Conservation (phyloP, 148 eudicot species). For the Amaranthus cruentus region DNA sequence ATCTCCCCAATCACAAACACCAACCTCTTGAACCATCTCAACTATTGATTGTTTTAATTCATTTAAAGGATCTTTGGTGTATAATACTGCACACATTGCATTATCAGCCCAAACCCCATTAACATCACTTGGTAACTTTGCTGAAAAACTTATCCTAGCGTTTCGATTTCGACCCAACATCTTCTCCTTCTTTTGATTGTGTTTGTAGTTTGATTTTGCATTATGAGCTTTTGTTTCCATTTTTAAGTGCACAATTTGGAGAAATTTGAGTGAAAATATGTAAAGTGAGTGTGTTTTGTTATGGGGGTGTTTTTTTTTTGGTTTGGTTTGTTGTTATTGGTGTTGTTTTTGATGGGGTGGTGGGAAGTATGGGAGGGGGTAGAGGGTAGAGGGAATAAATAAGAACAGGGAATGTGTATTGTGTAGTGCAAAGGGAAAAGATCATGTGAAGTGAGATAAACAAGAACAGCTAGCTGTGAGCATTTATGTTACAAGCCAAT, state of each 20-base stretch:
- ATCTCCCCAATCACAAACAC: conserved; percentile 49
- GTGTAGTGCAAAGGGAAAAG: conserved; percentile 14
- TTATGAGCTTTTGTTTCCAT: not conserved
- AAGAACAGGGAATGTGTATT: conserved; percentile 10
- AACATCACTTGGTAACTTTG: conserved; percentile 51
- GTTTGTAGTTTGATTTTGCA: not conserved
- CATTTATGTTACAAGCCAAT: conserved; percentile 21
- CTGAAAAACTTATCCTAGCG: conserved; percentile 52
- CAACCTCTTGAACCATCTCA: conserved; percentile 44
- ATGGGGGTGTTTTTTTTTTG: not conserved
- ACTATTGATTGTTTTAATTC: conserved; percentile 53
- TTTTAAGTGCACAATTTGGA: not conserved
- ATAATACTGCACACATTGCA: conserved; percentile 50
- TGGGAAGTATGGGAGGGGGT: conserved; percentile 5
- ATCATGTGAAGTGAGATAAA: conserved; percentile 25
- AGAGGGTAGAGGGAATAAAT: not conserved
- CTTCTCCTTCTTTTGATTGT: conserved; percentile 13
- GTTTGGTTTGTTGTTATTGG: conserved; percentile 2
- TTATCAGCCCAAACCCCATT: conserved; percentile 37
- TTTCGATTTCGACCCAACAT: conserved; percentile 9
- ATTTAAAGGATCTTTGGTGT: conserved; percentile 41
- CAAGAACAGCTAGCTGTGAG: conserved; percentile 16
- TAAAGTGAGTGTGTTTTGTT: not conserved
- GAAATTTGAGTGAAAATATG: not conserved
- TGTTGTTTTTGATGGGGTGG: not conserved